Base-by-base conservation (phyloP, 306 rosid genomes). In the Fragaria ananassa region DNA sequence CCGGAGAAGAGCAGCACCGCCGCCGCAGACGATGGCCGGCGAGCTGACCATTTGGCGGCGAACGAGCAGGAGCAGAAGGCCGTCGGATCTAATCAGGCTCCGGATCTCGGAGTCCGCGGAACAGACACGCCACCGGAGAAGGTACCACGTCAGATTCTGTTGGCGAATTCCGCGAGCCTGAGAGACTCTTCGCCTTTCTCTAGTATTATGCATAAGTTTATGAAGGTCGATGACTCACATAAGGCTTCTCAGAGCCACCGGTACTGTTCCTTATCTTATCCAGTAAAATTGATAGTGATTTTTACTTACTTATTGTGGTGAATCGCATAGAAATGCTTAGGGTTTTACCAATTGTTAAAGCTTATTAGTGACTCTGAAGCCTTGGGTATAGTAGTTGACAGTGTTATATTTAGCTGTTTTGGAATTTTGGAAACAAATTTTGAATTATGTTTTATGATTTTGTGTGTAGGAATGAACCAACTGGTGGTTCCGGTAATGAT, bases 41-140 rank as follows among this genome's bases (percentile, higher is more conserved):
- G 54, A 81, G 49, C 70, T 49, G 19, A 87, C 41, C 81, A 71
- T 18, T 76, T 81, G 15, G 72, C 65, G 14, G 23, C 51, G 19
- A 87, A 73, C 39, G 79, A 84, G 23, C 23, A 64, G 41, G 76
- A 78, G 46, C 65, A 64, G 18, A 70, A 42, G 41, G 74, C 68
- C 42, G 46, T 76, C 27, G 27, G 64, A n/a, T 58, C 53, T 72
- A 76, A 70, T 29, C 85, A 64, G 56, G 83, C 77, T 10, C 44
- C 56, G 15, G 74, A 85, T 17, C 23, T 60, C 35, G 95, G 87
- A 56, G 83, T 94, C 68, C 85, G 81, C 23, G 98, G 97, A 89
- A 88, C 96, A 35, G 97, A 92, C 19, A 92, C 98, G 29, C 98
- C 98, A 80, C 98, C 97, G 78, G 97, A 94, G 89, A 94, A 94